A percentile compares a stretch with the other conserved stretches of the same genome.
Evolutionary conservation across 2,329 filamentous ascomycete species (phyloP).

Genomic region (Fusarium falciforme): DNA sequence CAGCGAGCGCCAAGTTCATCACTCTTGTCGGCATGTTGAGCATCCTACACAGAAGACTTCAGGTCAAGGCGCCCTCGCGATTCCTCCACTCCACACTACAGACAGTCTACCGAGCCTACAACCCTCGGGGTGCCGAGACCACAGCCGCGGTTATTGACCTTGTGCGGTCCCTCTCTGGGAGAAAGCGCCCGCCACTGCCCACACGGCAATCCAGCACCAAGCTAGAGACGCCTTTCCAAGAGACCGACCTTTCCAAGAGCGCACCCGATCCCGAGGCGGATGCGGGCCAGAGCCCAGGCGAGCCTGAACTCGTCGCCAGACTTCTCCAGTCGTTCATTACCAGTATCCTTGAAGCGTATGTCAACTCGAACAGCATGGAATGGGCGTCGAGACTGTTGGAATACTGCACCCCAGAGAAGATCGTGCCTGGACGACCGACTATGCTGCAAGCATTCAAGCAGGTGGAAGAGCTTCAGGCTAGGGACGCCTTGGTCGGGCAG

Average conservation of each 20-base stretch:
- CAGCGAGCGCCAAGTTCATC: slow-evolving; percentile 67
- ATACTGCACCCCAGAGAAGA: slow-evolving; percentile 72
- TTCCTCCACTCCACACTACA: slow-evolving; percentile 83
- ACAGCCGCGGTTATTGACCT: slow-evolving; percentile 78
- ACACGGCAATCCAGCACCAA: slow-evolving; percentile 68
- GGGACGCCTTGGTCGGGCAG: slow-evolving; percentile 77
- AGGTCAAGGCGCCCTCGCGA: slow-evolving; percentile 80
- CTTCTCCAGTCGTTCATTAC: slow-evolving; percentile 83
- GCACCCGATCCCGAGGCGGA: slow-evolving; percentile 72
- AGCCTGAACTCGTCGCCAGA: slow-evolving; percentile 70
- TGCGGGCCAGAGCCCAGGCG: slow-evolving; percentile 58
- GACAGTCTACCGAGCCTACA: slow-evolving; percentile 75
- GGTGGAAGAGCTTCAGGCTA: slow-evolving; percentile 68
- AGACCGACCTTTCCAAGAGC: slow-evolving; percentile 64
- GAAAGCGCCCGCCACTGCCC: slow-evolving; percentile 72
- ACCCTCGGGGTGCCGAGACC: slow-evolving; percentile 71
- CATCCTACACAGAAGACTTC: slow-evolving; percentile 78
- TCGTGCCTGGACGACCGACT: slow-evolving; percentile 71
- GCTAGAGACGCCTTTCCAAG: slow-evolving; percentile 65
- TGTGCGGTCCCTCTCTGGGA: slow-evolving; percentile 74
- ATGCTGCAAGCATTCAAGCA: slow-evolving; percentile 73
- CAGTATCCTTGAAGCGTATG: slow-evolving; percentile 79
- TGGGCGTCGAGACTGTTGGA: slow-evolving; percentile 76
- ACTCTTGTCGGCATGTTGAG: slow-evolving; percentile 77
- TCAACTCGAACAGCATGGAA: slow-evolving; percentile 69